Conservation (phyloP, 176 grass and related monocot genomes). For the Oryza punctata region DNA sequence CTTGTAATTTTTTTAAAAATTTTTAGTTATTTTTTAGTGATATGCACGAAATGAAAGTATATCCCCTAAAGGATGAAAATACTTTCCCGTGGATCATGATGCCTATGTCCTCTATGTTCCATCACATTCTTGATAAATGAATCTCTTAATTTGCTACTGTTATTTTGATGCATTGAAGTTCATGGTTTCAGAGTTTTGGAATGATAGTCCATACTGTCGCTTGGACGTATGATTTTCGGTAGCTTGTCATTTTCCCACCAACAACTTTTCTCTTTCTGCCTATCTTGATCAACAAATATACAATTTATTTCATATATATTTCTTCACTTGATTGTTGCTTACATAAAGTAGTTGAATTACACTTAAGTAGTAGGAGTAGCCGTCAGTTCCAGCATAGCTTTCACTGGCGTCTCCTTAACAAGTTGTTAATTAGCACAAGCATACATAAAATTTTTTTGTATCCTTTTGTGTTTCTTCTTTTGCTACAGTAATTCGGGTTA, state of each 20-base stretch:
- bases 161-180: background rate
- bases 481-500: background rate
- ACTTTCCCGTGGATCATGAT: no score
- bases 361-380: background rate
- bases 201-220: background rate
- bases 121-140: background rate
- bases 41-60: no score
- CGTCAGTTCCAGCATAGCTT: constrained; percentile 1
- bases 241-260: background rate
- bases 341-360: background rate
- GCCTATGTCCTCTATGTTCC: background rate
- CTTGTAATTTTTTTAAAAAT: no score
- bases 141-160: background rate
- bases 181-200: background rate
- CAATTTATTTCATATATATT: background rate
- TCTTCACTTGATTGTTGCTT: background rate
- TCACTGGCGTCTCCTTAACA: background rate
- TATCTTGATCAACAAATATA: background rate
- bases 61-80: no score
- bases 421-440: background rate
- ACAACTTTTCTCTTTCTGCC: background rate
- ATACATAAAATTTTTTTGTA: background rate
- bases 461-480: background rate
- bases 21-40: no score
- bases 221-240: background rate